phyloP scores from a whole-genome alignment of 352 stramenopile genomes.

The Phytophthora constricta region DNA sequence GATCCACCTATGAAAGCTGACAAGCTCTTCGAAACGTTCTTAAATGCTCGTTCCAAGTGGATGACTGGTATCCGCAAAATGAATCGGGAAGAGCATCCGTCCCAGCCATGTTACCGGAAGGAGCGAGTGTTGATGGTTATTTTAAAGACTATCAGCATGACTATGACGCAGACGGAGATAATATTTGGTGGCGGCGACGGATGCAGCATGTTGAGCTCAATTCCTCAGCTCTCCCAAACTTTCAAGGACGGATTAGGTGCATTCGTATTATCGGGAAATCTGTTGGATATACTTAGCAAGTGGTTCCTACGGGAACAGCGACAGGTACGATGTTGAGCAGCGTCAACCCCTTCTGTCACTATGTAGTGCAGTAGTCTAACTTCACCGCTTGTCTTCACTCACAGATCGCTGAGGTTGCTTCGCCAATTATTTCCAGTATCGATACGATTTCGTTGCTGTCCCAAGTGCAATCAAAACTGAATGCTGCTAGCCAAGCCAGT shows the following conservation, averaged over 20 bases:
- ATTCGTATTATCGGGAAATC: conserved; percentile 42
- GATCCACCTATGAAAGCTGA: conserved; percentile 33
- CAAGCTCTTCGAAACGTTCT: conserved; percentile 52
- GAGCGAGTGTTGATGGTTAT: conserved; percentile 56
- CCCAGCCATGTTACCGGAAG: conserved; percentile 20
- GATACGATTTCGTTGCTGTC: conserved; percentile 64
- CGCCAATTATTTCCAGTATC: conserved; percentile 60
- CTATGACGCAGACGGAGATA: conserved; percentile 57
- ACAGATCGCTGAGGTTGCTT: conserved; percentile 53
- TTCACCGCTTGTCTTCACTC: conserved; percentile 6
- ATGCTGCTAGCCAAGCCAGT: conserved; percentile 42
- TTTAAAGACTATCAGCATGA: conserved; percentile 65
- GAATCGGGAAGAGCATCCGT: conserved; percentile 11
- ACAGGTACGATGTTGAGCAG: conserved; percentile 37
- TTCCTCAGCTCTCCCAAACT: conserved; percentile 27
- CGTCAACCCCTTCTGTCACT: neutral
- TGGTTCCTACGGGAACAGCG: conserved; percentile 48
- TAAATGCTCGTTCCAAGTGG: conserved; percentile 63
- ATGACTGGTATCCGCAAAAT: conserved; percentile 35
- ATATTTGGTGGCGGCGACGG: conserved; percentile 53
- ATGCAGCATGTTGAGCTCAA: conserved; percentile 31
- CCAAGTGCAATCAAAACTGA: conserved; percentile 64
- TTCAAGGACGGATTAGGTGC: conserved; percentile 38
- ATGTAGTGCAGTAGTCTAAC: neutral
- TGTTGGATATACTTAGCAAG: conserved; percentile 33